These are phyloP conservation scores for Daldinia grandis DNA, from an alignment of 495 filamentous ascomycete species.

Conservation along the genomic window DNA sequence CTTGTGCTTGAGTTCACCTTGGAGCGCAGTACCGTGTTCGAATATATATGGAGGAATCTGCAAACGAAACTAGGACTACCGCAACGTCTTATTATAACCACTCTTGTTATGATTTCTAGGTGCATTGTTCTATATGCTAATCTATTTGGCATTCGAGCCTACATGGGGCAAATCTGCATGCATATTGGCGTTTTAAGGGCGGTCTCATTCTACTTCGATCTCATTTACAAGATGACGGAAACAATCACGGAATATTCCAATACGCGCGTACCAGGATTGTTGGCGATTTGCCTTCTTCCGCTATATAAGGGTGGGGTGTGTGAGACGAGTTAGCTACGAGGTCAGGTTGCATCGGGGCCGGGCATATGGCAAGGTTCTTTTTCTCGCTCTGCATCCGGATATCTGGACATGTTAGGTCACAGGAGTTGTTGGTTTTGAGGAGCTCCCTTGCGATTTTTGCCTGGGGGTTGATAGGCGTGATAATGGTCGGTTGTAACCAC, in stretches of 20 bases:
- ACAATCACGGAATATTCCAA: not conserved
- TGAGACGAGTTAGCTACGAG: not conserved
- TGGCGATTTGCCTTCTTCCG: conserved; percentile 9
- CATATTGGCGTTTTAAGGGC: conserved; percentile 25
- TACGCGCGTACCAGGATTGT: conserved; percentile 7
- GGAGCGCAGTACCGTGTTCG: not conserved
- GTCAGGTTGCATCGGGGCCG: conserved; percentile 21
- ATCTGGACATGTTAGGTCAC: conserved; percentile 6
- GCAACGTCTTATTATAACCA: conserved; percentile 1
- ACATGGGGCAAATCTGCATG: conserved; percentile 16
- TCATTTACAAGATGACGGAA: conserved; percentile 11
- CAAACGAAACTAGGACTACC: not conserved
- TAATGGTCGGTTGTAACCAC: not conserved
- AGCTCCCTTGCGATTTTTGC: not conserved
- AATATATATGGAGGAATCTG: not conserved
- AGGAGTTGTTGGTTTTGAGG: conserved; percentile 22
- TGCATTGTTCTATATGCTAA: conserved; percentile 20
- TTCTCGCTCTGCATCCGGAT: conserved; percentile 13
- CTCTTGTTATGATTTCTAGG: conserved; percentile 16
- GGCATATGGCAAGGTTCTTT: conserved; percentile 12
- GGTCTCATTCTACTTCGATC: conserved; percentile 20
- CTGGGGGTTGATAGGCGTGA: not conserved
- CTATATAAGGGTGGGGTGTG: conserved; percentile 2
- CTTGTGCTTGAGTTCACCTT: not conserved
- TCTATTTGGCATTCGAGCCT: conserved; percentile 14